Base-by-base conservation (phyloP, 2,329 filamentous ascomycete species). In the Alternaria dauci region DNA sequence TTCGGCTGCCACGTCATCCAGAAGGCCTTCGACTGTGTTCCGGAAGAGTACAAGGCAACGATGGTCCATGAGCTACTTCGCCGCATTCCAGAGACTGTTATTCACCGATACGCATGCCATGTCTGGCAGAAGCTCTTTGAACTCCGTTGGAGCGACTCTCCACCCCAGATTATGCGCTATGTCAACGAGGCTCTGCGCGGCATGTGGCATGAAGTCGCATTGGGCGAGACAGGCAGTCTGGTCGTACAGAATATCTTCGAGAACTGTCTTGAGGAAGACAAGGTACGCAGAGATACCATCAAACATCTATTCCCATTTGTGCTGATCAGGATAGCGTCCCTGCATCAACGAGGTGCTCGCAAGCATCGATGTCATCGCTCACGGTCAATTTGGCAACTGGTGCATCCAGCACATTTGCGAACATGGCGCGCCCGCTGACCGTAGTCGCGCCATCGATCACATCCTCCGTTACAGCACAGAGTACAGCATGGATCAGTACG, bases 51-150 rank as follows among this genome's bases (percentile, higher is more conserved):
- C 85, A 99, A 99, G 81, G 92, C 93, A 12, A 90, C 95, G 76
- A 98, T 99, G 94, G 95, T 99, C n/a, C 93, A 96, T 76, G 95
- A 99, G 77, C 86, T 99, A 26, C 88, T 99, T 59, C 92, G 93
- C 63, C 90, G 93, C 56, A 99, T 99, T 66, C 95, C 94, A 0
- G 94, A 99, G 80, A 99, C 95, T 2, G 94, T 99, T 66, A 95
- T 99, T 75, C 96, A 99, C 81, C 91, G 96, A 69, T 99, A 99
- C 81, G 95, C 95, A 60, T 99, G 95, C 75, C 95, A 99, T 79
- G 95, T 99, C 65, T 99, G 95, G 95, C 95, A 99, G 83, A 99
- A 99, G 84, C 87, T 99, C 28, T 99, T 99, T 78, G 95, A 99
- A 80, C 87, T 99, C 70, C 91, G 95, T 74, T 99, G 95, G 95